Percentiles rank a stretch among this genome's conserved stretches.
phyloP scores from a whole-genome alignment of 768 basidiomycete species.

The Boletus vinaceobasis region DNA sequence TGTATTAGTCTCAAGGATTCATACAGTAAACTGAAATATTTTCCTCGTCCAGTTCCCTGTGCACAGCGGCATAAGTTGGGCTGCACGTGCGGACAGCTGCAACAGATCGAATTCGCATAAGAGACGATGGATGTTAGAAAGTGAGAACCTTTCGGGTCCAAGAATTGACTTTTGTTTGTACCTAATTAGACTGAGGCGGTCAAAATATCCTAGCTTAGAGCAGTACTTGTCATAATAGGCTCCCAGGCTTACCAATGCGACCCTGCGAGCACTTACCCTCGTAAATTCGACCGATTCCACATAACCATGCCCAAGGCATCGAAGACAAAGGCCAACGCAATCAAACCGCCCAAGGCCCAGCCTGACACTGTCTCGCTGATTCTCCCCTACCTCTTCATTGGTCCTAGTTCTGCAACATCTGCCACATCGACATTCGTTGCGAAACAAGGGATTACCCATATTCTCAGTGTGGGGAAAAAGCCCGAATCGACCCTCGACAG shows the following conservation, averaged over 20 bases:
- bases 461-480: slow-evolving; percentile 10
- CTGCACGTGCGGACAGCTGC: too few relatives aligned
- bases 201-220: too few relatives aligned
- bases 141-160: too few relatives aligned
- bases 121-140: too few relatives aligned
- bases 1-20: too few relatives aligned
- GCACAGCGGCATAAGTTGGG: too few relatives aligned
- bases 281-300: background rate
- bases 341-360: background rate
- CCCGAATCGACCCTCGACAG: background rate
- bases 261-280: background rate
- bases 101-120: too few relatives aligned
- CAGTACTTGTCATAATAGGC: too few relatives aligned
- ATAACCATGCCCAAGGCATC: background rate
- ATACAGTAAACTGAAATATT: too few relatives aligned
- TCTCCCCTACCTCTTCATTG: slow-evolving; percentile 10
- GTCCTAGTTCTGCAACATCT: slow-evolving; percentile 9
- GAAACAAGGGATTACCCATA: slow-evolving; percentile 7
- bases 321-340: background rate
- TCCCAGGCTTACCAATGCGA: background rate
- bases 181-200: too few relatives aligned
- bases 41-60: too few relatives aligned
- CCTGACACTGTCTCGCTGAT: slow-evolving; percentile 2
- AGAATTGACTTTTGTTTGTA: too few relatives aligned
- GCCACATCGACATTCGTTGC: background rate